Evolutionary conservation across 805 yeast species (phyloP).

Genomic region (Saturnispora hagleri): DNA sequence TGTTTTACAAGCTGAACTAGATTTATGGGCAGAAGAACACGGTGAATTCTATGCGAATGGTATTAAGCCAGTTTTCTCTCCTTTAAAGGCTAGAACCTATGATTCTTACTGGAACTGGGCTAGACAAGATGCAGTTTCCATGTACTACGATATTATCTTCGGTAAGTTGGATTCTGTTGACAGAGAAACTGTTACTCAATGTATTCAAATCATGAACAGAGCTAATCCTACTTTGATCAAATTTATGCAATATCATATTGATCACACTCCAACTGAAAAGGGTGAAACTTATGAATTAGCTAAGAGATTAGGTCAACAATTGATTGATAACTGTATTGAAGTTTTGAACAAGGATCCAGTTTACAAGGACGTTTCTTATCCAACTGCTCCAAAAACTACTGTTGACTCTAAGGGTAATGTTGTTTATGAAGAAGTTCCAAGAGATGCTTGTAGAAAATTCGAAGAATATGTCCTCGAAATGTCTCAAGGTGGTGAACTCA

Average conservation of each 20-base stretch:
- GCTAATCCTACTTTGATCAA: conserved; percentile 88
- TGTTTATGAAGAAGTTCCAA: conserved; percentile 72
- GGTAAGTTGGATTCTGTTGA: conserved; percentile 87
- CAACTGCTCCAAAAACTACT: conserved; percentile 89
- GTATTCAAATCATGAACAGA: conserved; percentile 96
- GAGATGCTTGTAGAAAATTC: conserved; percentile 86
- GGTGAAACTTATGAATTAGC: conserved; percentile 93
- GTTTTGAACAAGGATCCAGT: conserved; percentile 75
- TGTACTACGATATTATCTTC: conserved; percentile 93
- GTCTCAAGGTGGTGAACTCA: conserved; percentile 89
- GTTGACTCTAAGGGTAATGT: conserved; percentile 86
- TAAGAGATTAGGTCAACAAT: conserved; percentile 80
- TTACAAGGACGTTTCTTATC: conserved; percentile 88
- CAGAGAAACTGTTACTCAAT: conserved; percentile 92
- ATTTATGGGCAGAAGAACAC: conserved; percentile 79
- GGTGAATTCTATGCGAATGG: conserved; percentile 95
- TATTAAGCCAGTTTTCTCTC: conserved; percentile 80
- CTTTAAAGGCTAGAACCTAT: conserved; percentile 89
- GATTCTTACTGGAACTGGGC: conserved; percentile 99
- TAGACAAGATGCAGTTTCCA: conserved; percentile 87
- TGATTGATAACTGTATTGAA: conserved; percentile 91
- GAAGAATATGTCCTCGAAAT: conserved; percentile 93
- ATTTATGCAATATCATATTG: conserved; percentile 91
- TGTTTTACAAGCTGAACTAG: conserved; percentile 81
- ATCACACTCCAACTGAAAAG: conserved; percentile 71